These are phyloP conservation scores for Parsonsia alboflavescens DNA, from an alignment of 257 asterid species.

Conservation along the genomic window DNA sequence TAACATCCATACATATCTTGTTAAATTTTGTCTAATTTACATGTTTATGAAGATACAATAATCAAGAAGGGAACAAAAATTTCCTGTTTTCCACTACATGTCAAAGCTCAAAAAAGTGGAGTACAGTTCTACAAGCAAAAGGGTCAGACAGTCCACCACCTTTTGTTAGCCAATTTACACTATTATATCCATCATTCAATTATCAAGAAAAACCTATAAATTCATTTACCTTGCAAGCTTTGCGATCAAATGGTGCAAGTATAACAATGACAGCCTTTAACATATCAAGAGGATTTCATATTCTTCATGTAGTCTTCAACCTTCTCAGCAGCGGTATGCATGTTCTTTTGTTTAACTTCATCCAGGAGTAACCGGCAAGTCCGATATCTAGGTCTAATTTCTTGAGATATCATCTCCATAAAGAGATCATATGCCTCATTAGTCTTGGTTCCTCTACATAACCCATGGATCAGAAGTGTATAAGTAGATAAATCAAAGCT, in stretches of 20 bases:
- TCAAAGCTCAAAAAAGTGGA: not conserved
- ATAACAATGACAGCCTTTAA: not conserved
- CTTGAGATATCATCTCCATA: conserved; percentile 56
- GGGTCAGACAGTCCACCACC: not conserved
- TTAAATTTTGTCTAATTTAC: not conserved
- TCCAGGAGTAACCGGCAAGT: conserved; percentile 70
- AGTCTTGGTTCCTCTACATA: conserved; percentile 56
- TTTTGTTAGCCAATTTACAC: not conserved
- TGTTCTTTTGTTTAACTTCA: conserved; percentile 46
- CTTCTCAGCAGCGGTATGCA: conserved; percentile 53
- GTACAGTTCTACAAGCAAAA: not conserved
- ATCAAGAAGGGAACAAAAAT: not conserved
- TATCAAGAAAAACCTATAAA: not conserved
- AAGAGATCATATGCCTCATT: conserved; percentile 59
- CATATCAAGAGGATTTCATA: conserved; percentile 46
- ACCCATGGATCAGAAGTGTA: conserved; percentile 74
- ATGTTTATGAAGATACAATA: not conserved
- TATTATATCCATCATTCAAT: not conserved
- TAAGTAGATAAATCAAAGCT: conserved; percentile 69
- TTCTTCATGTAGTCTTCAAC: conserved; percentile 57
- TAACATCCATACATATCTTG: not conserved
- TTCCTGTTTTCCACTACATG: not conserved
- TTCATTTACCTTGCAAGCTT: not conserved
- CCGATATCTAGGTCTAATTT: conserved; percentile 62
- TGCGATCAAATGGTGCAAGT: not conserved